Percentiles rank a stretch among this genome's conserved stretches.
phyloP scores from a whole-genome alignment of 257 asterid genomes.

The Penstemon newberryi region DNA sequence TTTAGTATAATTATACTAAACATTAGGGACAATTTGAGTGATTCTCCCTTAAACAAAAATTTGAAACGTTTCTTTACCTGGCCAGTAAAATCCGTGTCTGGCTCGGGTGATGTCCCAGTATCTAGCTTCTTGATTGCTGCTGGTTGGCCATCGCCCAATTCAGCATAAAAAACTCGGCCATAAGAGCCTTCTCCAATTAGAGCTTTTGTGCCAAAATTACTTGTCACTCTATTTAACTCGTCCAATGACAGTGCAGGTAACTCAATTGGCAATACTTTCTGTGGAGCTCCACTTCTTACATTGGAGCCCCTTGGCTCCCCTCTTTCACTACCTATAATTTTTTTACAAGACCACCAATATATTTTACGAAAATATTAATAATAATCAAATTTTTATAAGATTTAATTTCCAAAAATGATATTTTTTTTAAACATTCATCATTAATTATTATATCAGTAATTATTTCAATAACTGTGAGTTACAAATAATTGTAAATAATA shows the following conservation, averaged over 20 bases:
- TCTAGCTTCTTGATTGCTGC: conserved; percentile 84
- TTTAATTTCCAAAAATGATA: no score
- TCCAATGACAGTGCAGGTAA: conserved; percentile 66
- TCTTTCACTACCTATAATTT: conserved; percentile 58
- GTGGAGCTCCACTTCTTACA: conserved; percentile 69
- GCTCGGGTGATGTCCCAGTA: conserved; percentile 70
- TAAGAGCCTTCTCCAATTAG: conserved; percentile 85
- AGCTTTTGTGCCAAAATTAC: conserved; percentile 65
- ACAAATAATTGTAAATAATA: no score
- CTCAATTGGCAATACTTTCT: conserved; percentile 78
- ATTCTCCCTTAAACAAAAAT: neutral
- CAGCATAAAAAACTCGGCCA: conserved; percentile 68
- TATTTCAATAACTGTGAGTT: no score
- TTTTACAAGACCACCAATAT: neutral
- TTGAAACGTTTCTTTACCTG: conserved; percentile 48
- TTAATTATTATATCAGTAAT: neutral
- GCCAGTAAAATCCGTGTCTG: conserved; percentile 70
- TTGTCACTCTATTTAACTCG: conserved; percentile 58
- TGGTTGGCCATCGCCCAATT: conserved; percentile 46
- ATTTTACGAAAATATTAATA: neutral
- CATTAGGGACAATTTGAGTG: no score
- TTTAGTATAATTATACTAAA: no score
- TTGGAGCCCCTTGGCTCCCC: conserved; percentile 79
- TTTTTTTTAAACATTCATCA: neutral
- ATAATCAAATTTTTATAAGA: neutral